Base-by-base conservation (phyloP, 139 green algal genomes). In the Trebouxia sp. region DNA sequence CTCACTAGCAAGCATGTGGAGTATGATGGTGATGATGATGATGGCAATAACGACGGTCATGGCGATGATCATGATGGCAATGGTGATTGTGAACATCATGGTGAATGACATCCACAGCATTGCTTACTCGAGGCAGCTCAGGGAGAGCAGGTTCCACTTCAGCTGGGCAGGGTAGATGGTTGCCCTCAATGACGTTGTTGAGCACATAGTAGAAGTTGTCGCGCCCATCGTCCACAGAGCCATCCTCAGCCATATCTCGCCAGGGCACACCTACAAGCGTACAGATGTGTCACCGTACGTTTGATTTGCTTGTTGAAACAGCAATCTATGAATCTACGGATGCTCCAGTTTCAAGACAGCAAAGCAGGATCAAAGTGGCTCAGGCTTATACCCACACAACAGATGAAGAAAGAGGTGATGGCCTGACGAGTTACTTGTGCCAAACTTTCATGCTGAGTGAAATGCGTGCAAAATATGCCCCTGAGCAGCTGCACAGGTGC, bases 141-240 rank as follows among this genome's bases (percentile, higher is more conserved):
- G 85, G 85, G 39, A 89, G 70, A 10, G 75, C 17, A 30, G 83
- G 83, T 1, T 67, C 22, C 5, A 81, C 50, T 9, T 48, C 51
- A 10, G 39, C 17, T 11, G 79, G 26, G 30, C 28, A 24, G 6
- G 83, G 83, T 10, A 87, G 80, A 14, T 83, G 76, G 45, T 65
- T 58, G 75, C 85, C 85, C 4, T 37, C 26, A 14, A 75, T 76
- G 37, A 84, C 80, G 28, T 45, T 75, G 9, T 48, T 45, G 22
- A 84, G 53, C n/a, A 84, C 80, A 38, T 66, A 80, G 39, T 76
- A 76, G 48, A 69, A 56, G 35, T 76, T 48, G 80, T 83, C 80
- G 22, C 38, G 47, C 30, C 28, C 70, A 24, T 65, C 69, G 35
- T 47, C 38, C 39, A 39, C 48, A 35, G 48, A 26, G 12, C 79